phyloP scores from a whole-genome alignment of 176 grass and related monocot species.

The Bonia amplexicaulis region DNA sequence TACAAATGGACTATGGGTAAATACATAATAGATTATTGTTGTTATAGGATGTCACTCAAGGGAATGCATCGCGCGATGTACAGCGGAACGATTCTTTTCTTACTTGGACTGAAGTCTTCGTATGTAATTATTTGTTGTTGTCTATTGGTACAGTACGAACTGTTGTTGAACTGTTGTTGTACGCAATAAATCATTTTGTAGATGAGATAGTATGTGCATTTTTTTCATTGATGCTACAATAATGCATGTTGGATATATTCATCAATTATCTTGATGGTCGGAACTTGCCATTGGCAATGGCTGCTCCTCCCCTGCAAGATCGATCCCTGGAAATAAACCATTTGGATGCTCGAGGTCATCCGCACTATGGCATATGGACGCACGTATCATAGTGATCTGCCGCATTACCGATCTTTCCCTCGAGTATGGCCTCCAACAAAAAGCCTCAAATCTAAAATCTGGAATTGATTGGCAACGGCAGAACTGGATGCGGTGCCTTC shows the following conservation, averaged over 20 bases:
- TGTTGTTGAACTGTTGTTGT: background rate
- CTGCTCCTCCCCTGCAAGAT: background rate
- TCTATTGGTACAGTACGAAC: background rate
- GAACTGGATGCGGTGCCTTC: background rate
- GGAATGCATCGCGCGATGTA: background rate
- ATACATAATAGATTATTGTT: background rate
- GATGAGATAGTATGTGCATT: background rate
- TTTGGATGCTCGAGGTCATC: background rate
- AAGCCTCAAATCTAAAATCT: background rate
- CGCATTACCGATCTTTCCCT: background rate
- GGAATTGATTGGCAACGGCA: background rate
- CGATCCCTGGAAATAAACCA: too few relatives aligned
- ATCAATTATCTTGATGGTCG: background rate
- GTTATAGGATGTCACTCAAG: background rate
- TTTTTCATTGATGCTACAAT: background rate
- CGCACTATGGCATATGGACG: too few relatives aligned
- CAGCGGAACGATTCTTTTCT: background rate
- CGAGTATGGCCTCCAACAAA: background rate
- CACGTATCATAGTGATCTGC: background rate
- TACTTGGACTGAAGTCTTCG: background rate
- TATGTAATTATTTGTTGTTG: background rate
- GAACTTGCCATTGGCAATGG: background rate
- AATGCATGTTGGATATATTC: background rate
- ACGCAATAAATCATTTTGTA: background rate
- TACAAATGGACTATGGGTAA: background rate